These are phyloP conservation scores for Colletotrichum paranaense DNA, from an alignment of 2,329 filamentous ascomycete genomes.

Conservation along the genomic window DNA sequence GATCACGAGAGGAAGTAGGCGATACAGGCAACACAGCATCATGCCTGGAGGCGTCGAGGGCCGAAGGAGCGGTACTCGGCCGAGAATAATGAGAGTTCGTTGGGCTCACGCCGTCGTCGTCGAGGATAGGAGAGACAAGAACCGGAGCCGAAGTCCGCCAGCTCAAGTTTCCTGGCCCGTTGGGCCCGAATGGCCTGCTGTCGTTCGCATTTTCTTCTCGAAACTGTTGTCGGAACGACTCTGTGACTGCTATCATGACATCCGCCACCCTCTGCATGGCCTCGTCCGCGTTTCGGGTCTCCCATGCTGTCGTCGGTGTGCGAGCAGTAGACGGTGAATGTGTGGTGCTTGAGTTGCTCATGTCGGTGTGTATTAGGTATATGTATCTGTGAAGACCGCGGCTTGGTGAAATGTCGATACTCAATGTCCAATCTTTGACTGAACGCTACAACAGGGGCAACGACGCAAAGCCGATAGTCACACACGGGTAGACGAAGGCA, in stretches of 20 bases:
- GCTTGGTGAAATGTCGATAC: background rate
- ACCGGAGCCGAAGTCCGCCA: background rate
- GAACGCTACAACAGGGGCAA: background rate
- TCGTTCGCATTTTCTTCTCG: background rate
- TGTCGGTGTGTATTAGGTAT: background rate
- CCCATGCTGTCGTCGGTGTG: conserved; percentile 13
- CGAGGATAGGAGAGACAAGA: background rate
- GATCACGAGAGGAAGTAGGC: background rate
- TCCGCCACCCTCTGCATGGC: conserved; percentile 16
- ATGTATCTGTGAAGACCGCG: background rate
- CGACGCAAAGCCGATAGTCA: background rate
- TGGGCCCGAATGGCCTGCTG: background rate
- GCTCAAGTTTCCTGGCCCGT: background rate
- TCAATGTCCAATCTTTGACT: background rate
- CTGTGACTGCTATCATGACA: conserved; percentile 27
- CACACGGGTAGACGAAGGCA: background rate
- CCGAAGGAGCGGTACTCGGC: background rate
- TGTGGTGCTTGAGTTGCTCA: background rate
- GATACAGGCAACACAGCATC: background rate
- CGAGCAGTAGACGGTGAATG: background rate
- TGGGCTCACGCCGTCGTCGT: background rate
- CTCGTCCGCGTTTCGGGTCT: conserved; percentile 17
- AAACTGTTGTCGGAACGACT: conserved; percentile 27
- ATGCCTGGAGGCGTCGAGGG: background rate
- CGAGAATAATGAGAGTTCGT: background rate